Percentiles rank a stretch among this genome's conserved stretches.
phyloP scores from a whole-genome alignment of 768 basidiomycete species.

The Suillus variegatus region DNA sequence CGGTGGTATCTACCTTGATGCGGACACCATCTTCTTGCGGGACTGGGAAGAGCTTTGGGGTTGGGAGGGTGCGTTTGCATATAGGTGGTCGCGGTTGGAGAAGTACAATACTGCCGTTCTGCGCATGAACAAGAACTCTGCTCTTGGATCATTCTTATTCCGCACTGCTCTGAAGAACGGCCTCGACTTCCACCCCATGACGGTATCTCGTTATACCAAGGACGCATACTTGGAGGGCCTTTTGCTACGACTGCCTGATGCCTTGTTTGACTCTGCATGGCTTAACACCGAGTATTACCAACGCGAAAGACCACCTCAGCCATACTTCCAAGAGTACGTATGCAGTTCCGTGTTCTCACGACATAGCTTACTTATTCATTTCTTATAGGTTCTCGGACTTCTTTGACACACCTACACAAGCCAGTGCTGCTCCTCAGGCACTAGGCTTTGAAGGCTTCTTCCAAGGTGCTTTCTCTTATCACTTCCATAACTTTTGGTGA shows the following conservation, averaged over 20 bases:
- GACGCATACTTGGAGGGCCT: slow-evolving; percentile 86
- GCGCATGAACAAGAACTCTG: slow-evolving; percentile 89
- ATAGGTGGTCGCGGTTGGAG: slow-evolving; percentile 90
- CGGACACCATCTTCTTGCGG: slow-evolving; percentile 92
- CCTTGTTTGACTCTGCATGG: slow-evolving; percentile 97
- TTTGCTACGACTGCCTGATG: slow-evolving; percentile 88
- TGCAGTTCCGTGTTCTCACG: background rate
- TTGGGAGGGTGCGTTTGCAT: slow-evolving; percentile 95
- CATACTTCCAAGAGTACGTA: slow-evolving; percentile 83
- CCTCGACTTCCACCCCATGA: slow-evolving; percentile 97
- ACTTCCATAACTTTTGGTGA: slow-evolving; percentile 93
- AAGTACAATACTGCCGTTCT: slow-evolving; percentile 97
- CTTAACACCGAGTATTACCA: slow-evolving; percentile 92
- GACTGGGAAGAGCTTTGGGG: slow-evolving; percentile 99
- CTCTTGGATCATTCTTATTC: slow-evolving; percentile 91
- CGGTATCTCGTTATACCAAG: slow-evolving; percentile 84
- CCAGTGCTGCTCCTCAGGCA: slow-evolving; percentile 81
- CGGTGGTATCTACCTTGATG: slow-evolving; percentile 96
- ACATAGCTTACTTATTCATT: slow-evolving; percentile 5
- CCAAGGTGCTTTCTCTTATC: slow-evolving; percentile 93
- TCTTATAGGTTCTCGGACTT: slow-evolving; percentile 77
- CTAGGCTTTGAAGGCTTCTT: slow-evolving; percentile 96
- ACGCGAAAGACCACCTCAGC: slow-evolving; percentile 89
- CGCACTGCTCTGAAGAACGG: slow-evolving; percentile 92
- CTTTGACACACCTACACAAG: slow-evolving; percentile 75